Percentiles rank a stretch among this genome's conserved stretches.
Evolutionary conservation across 1,284 basidiomycete genomes (phyloP).

Genomic region (Bondarzewia mesenterica): DNA sequence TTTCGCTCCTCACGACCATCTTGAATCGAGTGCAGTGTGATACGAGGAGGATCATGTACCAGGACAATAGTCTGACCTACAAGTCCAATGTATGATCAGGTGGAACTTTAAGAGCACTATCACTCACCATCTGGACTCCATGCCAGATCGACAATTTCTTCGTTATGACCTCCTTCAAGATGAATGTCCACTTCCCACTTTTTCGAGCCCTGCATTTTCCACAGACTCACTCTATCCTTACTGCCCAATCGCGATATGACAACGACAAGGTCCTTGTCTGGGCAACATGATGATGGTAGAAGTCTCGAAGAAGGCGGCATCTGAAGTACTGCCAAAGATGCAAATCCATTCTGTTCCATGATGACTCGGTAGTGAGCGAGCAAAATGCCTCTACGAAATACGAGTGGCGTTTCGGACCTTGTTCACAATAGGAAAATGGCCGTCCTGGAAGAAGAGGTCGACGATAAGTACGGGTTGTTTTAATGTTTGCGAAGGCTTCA

Average conservation of each 20-base stretch:
- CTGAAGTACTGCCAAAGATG: slow-evolving; percentile 48
- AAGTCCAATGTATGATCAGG: slow-evolving; percentile 13
- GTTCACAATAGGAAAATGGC: too few species aligned
- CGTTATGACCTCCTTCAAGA: slow-evolving; percentile 31
- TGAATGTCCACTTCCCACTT: slow-evolving; percentile 70
- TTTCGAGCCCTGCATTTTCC: slow-evolving; percentile 72
- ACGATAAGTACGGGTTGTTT: too few species aligned
- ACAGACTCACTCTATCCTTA: slow-evolving; percentile 62
- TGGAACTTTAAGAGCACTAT: slow-evolving; percentile 3
- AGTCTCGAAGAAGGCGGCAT: slow-evolving; percentile 51
- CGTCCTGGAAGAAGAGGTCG: too few species aligned
- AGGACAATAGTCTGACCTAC: slow-evolving; percentile 67
- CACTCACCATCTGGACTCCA: slow-evolving; percentile 76
- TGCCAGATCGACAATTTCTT: slow-evolving; percentile 49
- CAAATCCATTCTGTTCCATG: slow-evolving; percentile 24
- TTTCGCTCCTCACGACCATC: slow-evolving; percentile 51
- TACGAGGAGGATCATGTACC: slow-evolving; percentile 56
- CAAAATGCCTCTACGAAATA: too few species aligned
- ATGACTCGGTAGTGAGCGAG: background rate
- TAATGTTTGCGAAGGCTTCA: too few species aligned
- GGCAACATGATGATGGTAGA: slow-evolving; percentile 63
- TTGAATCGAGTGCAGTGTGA: slow-evolving; percentile 69
- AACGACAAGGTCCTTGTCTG: slow-evolving; percentile 73
- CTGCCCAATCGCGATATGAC: slow-evolving; percentile 57
- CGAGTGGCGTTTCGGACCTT: too few species aligned